phyloP scores from a whole-genome alignment of 345 rosid genomes.

The Kandelia obovata region DNA sequence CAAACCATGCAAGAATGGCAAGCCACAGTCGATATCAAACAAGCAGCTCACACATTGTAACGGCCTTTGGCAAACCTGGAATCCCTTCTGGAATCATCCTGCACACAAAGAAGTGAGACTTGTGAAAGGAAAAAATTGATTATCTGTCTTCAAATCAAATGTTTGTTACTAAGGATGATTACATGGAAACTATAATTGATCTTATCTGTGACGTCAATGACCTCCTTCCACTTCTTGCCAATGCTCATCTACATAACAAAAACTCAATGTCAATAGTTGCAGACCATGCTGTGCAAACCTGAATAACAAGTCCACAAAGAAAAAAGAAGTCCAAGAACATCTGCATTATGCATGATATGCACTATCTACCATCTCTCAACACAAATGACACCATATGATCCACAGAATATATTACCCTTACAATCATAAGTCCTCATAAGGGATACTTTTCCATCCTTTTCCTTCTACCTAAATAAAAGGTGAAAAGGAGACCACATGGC shows the following conservation, averaged over 20 bases:
- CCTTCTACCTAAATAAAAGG: too few species aligned
- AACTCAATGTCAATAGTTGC: background rate
- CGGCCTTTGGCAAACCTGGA: slow-evolving; percentile 47
- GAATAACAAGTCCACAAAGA: too few species aligned
- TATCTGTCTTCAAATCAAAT: slow-evolving; percentile 4
- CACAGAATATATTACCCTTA: too few species aligned
- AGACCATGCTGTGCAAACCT: background rate
- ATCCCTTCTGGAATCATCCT: slow-evolving; percentile 79
- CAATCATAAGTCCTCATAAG: too few species aligned
- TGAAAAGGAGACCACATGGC: too few species aligned
- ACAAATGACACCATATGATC: too few species aligned
- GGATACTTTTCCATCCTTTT: too few species aligned
- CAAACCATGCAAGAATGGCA: background rate
- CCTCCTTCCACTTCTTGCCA: slow-evolving; percentile 96
- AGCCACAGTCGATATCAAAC: background rate
- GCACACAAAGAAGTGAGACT: slow-evolving; percentile 27
- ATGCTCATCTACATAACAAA: slow-evolving; percentile 57
- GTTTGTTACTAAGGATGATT: slow-evolving; percentile 18
- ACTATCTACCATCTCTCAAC: too few species aligned
- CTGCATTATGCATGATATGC: too few species aligned
- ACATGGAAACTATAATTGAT: slow-evolving; percentile 81
- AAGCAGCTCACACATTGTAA: slow-evolving; percentile 50
- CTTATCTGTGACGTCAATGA: slow-evolving; percentile 64
- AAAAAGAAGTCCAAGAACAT: too few species aligned
- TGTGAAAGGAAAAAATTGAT: background rate